These are phyloP conservation scores for Arxiozyma slooffiae DNA, from an alignment of 1,139 yeast genomes.

Conservation along the genomic window DNA sequence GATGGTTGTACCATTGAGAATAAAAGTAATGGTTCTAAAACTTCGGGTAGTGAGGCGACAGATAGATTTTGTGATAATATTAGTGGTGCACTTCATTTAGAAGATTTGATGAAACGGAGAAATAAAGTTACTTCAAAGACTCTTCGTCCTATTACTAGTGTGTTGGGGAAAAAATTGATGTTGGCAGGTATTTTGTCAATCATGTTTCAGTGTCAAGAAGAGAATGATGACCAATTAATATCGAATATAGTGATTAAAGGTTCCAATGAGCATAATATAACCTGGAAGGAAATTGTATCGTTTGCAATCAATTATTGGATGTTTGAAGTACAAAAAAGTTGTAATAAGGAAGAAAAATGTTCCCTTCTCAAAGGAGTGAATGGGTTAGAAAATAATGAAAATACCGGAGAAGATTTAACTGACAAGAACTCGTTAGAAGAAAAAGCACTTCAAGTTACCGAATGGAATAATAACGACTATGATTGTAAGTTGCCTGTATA, in stretches of 20 bases:
- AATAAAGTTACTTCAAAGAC: neutral
- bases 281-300: conserved; percentile 57
- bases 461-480: conserved; percentile 9
- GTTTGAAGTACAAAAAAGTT: conserved; percentile 16
- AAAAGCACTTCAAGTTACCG: conserved; percentile 4
- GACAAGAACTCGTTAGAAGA: neutral
- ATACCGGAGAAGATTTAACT: neutral
- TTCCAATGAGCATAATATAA: conserved; percentile 31
- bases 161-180: conserved; percentile 53
- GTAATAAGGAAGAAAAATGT: conserved; percentile 14
- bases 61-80: neutral
- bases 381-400: conserved; percentile 3
- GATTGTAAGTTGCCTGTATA: conserved; percentile 51
- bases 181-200: conserved; percentile 64
- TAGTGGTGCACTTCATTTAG: neutral
- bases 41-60: neutral
- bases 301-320: conserved; percentile 57
- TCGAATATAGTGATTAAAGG: conserved; percentile 39
- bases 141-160: conserved; percentile 10
- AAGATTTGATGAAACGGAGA: neutral
- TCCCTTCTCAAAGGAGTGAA: conserved; percentile 4
- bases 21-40: neutral
- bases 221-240: conserved; percentile 23
- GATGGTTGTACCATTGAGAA: neutral
- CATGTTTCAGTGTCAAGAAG: conserved; percentile 64